These are phyloP conservation scores for Microdochium trichocladiopsis DNA, from an alignment of 2,329 filamentous ascomycete genomes.

Conservation along the genomic window DNA sequence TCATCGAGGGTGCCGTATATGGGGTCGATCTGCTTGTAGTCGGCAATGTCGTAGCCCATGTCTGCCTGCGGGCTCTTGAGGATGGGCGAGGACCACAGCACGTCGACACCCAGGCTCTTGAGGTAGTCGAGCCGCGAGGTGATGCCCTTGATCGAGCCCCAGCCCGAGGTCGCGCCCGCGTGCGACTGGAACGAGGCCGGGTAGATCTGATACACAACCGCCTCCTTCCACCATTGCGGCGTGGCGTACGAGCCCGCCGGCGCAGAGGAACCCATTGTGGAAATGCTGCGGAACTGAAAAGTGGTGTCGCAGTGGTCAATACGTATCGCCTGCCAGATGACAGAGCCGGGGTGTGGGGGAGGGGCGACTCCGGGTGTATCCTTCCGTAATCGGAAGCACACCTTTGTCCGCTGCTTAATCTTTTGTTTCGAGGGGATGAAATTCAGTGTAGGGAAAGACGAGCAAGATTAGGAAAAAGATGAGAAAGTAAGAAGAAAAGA, in stretches of 20 bases:
- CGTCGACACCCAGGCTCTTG: constrained; percentile 51
- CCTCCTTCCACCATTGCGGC: constrained; percentile 48
- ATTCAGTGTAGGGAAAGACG: background rate
- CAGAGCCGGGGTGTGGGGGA: background rate
- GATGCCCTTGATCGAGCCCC: constrained; percentile 58
- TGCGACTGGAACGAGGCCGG: constrained; percentile 50
- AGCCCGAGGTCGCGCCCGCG: constrained; percentile 43
- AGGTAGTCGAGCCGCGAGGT: constrained; percentile 56
- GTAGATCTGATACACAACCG: constrained; percentile 52
- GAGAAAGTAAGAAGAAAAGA: too few relatives aligned
- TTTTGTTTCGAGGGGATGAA: too few relatives aligned
- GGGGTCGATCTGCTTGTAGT: constrained; percentile 59
- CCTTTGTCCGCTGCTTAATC: background rate
- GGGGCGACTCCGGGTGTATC: background rate
- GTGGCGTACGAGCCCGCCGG: constrained; percentile 2
- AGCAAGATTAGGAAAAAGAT: background rate
- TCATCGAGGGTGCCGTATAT: constrained; percentile 62
- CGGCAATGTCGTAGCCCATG: constrained; percentile 64
- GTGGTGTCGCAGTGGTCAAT: too few relatives aligned
- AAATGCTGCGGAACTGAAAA: background rate
- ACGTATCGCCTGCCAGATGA: too few relatives aligned
- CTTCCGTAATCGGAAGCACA: background rate
- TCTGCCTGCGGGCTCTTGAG: constrained; percentile 58
- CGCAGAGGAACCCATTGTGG: background rate
- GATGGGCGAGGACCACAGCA: constrained; percentile 63